Conservation (phyloP, 2,329 filamentous ascomycete genomes). For the Arthrobotrys sinensis region DNA sequence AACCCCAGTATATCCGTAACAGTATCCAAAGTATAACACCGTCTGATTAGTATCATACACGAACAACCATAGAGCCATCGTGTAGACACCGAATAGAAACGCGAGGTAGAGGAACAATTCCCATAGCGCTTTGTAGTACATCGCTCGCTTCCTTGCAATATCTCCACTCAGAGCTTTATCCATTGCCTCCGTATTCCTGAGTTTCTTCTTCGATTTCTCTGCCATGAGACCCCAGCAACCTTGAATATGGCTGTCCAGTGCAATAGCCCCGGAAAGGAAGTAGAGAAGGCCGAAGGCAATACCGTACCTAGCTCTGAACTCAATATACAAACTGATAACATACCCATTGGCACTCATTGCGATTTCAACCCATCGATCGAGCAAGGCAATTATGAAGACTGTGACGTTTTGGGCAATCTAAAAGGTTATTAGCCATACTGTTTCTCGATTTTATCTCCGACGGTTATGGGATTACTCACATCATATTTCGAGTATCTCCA, state of each 20-base stretch:
- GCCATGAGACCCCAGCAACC: conserved; percentile 67
- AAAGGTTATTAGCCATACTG: background rate
- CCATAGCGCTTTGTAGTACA: conserved; percentile 64
- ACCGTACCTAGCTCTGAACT: conserved; percentile 66
- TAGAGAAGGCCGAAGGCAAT: conserved; percentile 68
- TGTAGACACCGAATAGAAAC: conserved; percentile 66
- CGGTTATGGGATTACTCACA: too few species aligned
- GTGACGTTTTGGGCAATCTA: conserved; percentile 67
- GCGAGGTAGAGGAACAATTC: conserved; percentile 65
- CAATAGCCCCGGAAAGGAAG: conserved; percentile 68
- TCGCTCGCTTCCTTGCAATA: conserved; percentile 59
- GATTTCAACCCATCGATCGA: conserved; percentile 68
- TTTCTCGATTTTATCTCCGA: background rate
- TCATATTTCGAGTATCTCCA: conserved; percentile 67
- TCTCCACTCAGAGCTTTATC: conserved; percentile 41
- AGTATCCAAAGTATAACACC: conserved; percentile 67
- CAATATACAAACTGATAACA: conserved; percentile 65
- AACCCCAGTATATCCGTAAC: conserved; percentile 67
- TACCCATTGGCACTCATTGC: conserved; percentile 66
- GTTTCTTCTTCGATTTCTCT: conserved; percentile 66
- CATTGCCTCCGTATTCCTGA: conserved; percentile 60
- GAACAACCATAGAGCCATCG: conserved; percentile 67
- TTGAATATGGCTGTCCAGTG: conserved; percentile 67
- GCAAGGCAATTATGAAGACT: conserved; percentile 67
- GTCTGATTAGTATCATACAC: conserved; percentile 65